phyloP scores from a whole-genome alignment of 1,139 yeast species.

The Debaryomyces singareniensis region DNA sequence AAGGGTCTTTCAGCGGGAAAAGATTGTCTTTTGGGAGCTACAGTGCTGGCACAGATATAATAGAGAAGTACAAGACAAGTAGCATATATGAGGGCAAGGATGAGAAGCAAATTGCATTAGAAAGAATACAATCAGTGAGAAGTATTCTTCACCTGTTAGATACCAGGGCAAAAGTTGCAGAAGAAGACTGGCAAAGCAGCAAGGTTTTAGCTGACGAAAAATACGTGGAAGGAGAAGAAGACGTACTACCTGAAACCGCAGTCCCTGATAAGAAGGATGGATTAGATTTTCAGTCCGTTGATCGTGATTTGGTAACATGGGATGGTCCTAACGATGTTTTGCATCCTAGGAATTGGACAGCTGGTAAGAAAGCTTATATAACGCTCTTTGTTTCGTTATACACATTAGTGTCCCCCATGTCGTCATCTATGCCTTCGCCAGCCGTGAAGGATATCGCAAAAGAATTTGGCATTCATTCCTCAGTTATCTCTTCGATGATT shows the following conservation, averaged over 20 bases:
- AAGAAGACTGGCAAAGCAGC: conserved; percentile 9
- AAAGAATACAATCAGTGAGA: conserved; percentile 27
- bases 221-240: conserved; percentile 1
- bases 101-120: conserved; percentile 19
- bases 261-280: conserved; percentile 43
- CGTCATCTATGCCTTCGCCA: conserved; percentile 41
- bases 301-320: conserved; percentile 42
- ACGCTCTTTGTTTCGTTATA: conserved; percentile 34
- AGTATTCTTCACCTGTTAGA: conserved; percentile 26
- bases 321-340: conserved; percentile 30
- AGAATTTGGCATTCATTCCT: conserved; percentile 28
- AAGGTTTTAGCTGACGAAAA: conserved; percentile 7
- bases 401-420: conserved; percentile 41
- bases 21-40: too few relatives aligned
- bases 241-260: conserved; percentile 23
- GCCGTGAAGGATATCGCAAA: conserved; percentile 29
- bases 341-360: conserved; percentile 37
- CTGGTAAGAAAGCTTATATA: conserved; percentile 19
- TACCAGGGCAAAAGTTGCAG: conserved; percentile 12
- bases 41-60: too few relatives aligned
- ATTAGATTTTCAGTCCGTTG: conserved; percentile 39
- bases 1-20: too few relatives aligned
- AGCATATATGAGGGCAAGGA: conserved; percentile 24
- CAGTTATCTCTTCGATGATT: conserved; percentile 29
- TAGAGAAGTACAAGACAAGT: too few relatives aligned